These are phyloP conservation scores for Arthrobotrys musiformis DNA, from an alignment of 2,329 filamentous ascomycete genomes.

Conservation along the genomic window DNA sequence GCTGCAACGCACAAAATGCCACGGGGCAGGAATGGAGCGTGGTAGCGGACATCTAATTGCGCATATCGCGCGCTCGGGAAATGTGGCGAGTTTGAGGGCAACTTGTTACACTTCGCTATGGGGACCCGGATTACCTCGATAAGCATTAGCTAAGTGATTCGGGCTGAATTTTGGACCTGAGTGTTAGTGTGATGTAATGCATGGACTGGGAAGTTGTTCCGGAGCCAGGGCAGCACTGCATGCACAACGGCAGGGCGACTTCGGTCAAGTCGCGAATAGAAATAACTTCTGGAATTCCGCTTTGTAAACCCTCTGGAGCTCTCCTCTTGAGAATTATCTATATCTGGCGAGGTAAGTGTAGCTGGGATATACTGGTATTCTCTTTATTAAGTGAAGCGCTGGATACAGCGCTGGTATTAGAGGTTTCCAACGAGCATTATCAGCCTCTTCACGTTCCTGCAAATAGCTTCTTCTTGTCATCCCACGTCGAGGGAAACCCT, in stretches of 20 bases:
- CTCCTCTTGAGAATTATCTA: not conserved
- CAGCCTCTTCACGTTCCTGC: not conserved
- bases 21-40: constrained; percentile 22
- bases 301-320: not conserved
- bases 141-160: not conserved
- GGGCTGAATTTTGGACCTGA: not conserved
- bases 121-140: not conserved
- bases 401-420: too few relatives aligned
- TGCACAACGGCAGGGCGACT: too few relatives aligned
- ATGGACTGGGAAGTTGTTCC: too few relatives aligned
- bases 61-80: constrained; percentile 9
- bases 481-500: not conserved
- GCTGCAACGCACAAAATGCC: constrained; percentile 54
- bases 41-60: constrained; percentile 32
- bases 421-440: not conserved
- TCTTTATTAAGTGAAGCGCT: too few relatives aligned
- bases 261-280: too few relatives aligned
- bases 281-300: not conserved
- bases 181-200: not conserved
- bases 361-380: not conserved
- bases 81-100: not conserved
- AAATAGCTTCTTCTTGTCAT: not conserved
- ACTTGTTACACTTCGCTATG: not conserved
- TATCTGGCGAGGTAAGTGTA: too few relatives aligned
- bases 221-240: not conserved